Conservation (phyloP, 768 basidiomycete genomes). For the Tylopilus sp. region DNA sequence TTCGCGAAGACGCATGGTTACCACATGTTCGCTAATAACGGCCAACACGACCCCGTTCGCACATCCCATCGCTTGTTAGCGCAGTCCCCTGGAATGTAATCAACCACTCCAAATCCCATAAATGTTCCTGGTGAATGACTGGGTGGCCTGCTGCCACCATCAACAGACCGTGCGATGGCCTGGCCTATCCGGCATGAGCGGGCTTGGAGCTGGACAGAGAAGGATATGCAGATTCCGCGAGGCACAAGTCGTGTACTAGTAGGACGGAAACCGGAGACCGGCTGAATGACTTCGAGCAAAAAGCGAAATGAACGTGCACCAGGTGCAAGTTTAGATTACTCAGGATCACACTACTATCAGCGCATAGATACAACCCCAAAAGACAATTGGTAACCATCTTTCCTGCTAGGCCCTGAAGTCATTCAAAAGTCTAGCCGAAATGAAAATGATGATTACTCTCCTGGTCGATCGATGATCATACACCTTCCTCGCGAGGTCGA, state of each 20-base stretch:
- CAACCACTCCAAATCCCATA: no score
- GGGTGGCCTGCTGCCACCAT: not conserved
- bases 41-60: slow-evolving; percentile 19
- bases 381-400: not conserved
- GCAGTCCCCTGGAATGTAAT: slow-evolving; percentile 2
- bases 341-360: not conserved
- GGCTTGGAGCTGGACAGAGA: no score
- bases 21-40: slow-evolving; percentile 35
- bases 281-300: not conserved
- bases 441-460: slow-evolving; percentile 21
- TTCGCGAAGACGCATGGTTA: slow-evolving; percentile 31
- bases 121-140: no score
- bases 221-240: no score
- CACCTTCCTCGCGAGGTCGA: slow-evolving; percentile 1
- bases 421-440: slow-evolving; percentile 25
- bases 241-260: not conserved
- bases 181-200: no score
- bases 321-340: not conserved
- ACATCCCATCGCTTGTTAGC: slow-evolving; percentile 15
- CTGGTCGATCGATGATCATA: slow-evolving; percentile 27
- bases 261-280: slow-evolving; percentile 1
- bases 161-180: no score
- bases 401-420: slow-evolving; percentile 8
- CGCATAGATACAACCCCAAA: not conserved
- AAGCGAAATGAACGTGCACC: slow-evolving; percentile 15